A percentile compares a stretch with the other conserved stretches of the same genome.
These are phyloP conservation scores for Marasmius tenuissimus DNA, from an alignment of 1,284 basidiomycete genomes.

Conservation along the genomic window DNA sequence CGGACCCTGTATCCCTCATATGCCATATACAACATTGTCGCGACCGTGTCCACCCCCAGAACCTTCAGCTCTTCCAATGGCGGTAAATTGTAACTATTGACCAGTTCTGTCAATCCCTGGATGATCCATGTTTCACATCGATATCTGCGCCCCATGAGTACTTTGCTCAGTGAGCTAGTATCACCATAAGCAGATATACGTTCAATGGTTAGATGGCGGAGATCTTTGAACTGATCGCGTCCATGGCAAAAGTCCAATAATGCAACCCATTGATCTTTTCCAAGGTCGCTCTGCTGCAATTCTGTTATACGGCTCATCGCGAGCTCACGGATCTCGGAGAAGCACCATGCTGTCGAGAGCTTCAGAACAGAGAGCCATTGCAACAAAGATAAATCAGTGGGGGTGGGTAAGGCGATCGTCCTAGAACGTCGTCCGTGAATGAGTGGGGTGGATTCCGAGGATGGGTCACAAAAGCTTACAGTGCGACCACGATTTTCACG, in stretches of 20 bases:
- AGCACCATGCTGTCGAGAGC: neutral
- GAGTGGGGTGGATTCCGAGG: too few relatives aligned
- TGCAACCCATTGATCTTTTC: neutral
- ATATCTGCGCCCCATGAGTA: neutral
- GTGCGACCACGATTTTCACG: neutral
- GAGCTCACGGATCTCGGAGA: neutral
- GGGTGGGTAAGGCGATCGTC: neutral
- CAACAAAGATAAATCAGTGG: neutral
- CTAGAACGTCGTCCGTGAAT: neutral
- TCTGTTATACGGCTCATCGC: neutral
- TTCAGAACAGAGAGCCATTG: neutral
- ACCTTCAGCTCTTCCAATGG: neutral
- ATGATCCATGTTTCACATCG: neutral
- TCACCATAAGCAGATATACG: neutral
- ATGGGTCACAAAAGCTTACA: neutral
- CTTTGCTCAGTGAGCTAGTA: neutral
- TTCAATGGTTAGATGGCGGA: neutral
- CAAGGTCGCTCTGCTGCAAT: neutral
- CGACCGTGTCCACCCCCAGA: neutral
- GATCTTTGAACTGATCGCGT: neutral
- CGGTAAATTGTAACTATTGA: neutral
- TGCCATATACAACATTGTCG: neutral
- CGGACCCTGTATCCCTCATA: neutral
- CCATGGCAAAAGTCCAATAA: neutral
- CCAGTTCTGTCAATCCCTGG: neutral